phyloP scores from a whole-genome alignment of 305 asterid species.

The Fraxinus baroniana region DNA sequence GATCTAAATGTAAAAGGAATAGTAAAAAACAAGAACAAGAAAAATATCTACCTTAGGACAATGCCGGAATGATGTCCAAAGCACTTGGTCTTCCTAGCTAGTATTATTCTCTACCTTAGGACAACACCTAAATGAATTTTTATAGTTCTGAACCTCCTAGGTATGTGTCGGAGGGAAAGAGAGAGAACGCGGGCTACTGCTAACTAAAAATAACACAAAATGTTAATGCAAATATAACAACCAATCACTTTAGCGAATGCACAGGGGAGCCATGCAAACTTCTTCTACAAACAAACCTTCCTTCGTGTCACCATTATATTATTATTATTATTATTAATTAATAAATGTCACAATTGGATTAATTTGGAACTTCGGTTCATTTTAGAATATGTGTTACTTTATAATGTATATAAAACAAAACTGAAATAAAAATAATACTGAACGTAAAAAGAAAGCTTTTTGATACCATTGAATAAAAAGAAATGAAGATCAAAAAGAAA shows the following conservation, averaged over 20 bases:
- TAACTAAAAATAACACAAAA: background rate
- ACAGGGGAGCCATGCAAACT: slow-evolving; percentile 5
- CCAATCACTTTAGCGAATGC: background rate
- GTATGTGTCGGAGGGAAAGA: background rate
- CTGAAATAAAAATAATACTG: background rate
- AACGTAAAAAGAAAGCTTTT: no score
- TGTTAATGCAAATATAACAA: background rate
- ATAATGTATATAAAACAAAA: background rate
- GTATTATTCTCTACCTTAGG: background rate
- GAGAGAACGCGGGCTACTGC: background rate
- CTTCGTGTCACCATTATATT: background rate
- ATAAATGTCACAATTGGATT: background rate
- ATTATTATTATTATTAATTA: background rate
- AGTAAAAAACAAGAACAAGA: background rate
- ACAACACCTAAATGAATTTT: background rate
- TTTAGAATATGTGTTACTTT: background rate
- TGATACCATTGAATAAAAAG: background rate
- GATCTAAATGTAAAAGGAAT: background rate
- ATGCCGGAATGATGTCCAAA: background rate
- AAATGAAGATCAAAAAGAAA: background rate
- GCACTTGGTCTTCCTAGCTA: background rate
- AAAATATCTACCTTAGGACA: background rate
- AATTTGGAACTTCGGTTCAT: background rate
- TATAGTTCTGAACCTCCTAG: background rate
- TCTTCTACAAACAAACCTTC: background rate